Percentiles rank a stretch among this genome's conserved stretches.
phyloP scores from a whole-genome alignment of 805 yeast genomes.

The Saturnispora galanensis region DNA sequence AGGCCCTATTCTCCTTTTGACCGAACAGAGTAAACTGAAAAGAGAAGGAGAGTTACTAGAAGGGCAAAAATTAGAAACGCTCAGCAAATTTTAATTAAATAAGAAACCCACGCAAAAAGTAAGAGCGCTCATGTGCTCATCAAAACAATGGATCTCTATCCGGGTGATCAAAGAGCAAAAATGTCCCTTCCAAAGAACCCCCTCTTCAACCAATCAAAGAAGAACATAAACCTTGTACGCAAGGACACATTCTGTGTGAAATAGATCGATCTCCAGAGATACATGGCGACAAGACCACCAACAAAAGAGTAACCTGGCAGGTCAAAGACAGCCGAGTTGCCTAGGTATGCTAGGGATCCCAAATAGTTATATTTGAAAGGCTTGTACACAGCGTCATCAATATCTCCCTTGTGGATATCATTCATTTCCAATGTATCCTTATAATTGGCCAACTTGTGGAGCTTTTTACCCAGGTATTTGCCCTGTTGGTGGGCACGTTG shows the following conservation, averaged over 20 bases:
- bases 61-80: not conserved
- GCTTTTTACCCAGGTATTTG: constrained; percentile 60
- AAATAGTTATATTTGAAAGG: constrained; percentile 77
- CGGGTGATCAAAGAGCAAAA: constrained; percentile 3
- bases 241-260: constrained; percentile 84
- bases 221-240: constrained; percentile 77
- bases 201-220: constrained; percentile 83
- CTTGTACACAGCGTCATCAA: constrained; percentile 32
- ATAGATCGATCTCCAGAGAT: constrained; percentile 93
- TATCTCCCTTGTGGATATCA: constrained; percentile 31
- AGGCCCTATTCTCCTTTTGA: too few relatives aligned
- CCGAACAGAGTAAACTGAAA: too few relatives aligned
- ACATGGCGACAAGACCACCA: constrained; percentile 76
- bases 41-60: not conserved
- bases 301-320: constrained; percentile 69
- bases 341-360: constrained; percentile 91
- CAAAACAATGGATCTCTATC: not conserved
- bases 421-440: constrained; percentile 40
- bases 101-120: not conserved
- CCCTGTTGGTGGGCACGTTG: constrained; percentile 97
- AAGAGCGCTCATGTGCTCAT: constrained; percentile 2
- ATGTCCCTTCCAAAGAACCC: constrained; percentile 80
- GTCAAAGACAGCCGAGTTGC: constrained; percentile 93
- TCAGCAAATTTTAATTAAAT: too few relatives aligned
- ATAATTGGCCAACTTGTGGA: constrained; percentile 52